Evolutionary conservation across 176 grass and related monocot genomes (phyloP), one percentile per base, ranked within the genome.

Genomic region (Avena eriantha): DNA sequence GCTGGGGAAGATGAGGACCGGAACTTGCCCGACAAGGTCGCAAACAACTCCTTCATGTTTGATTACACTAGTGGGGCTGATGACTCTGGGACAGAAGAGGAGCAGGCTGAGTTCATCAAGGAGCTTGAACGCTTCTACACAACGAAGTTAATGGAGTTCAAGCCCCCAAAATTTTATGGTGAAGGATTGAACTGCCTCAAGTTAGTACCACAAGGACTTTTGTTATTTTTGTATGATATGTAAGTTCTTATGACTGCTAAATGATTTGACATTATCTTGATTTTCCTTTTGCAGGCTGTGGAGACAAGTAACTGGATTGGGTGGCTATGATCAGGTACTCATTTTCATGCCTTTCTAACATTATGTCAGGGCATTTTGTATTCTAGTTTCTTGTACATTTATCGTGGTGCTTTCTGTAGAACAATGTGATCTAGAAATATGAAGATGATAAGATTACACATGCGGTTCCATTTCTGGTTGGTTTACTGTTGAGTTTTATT

Each of bases 261-360:
- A 55, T 61, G 59, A 66, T 69, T 67, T 80, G 73, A 83, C 16
- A 61, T 77, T 63, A 73, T 39, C 23, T 89, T 78, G 24, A 45
- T 23, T 79, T 69, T 63, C 45, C 45, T 73, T 63, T 86, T 83
- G 39, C 86, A 99, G 97, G 74, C 84, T 99, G 70, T 99, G 97
- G 97, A 96, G 97, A 83, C 89, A 92, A 91, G 94, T 95, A 15
- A 96, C 94, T 69, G 92, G 94, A 87, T 94, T 97, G 80, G 97
- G 97, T 74, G 92, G 97, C 85, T 99, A 99, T 90, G 97, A 99
- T 55, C 94, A 94, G 97, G 97, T 99, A 89, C 68, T 55, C 16
- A 59, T 84, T 31, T 72, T 64, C 16, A 70, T 55, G 23, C 8
- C 14, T 41, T 61, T 49, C 22, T 41, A 54, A 63, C 21, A 50